Evolutionary conservation across 768 basidiomycete species (phyloP).

Genomic region (Leccinum longicurvipes): DNA sequence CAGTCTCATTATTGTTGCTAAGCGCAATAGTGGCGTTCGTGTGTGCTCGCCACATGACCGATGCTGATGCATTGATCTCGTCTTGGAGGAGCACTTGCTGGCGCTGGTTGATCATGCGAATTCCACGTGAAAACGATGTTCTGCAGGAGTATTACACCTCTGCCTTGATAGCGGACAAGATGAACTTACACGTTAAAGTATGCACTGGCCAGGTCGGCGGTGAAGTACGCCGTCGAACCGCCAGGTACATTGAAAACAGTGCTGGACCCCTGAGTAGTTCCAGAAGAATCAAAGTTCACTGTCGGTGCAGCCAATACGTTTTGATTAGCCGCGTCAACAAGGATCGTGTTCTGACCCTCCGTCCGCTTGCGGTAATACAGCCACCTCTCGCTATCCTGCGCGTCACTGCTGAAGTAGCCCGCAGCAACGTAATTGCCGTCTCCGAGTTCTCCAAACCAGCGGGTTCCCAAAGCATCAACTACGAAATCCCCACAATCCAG

Average conservation of each 20-base stretch:
- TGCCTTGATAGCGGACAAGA: not conserved
- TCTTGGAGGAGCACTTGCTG: conserved; percentile 91
- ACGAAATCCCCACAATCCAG: conserved; percentile 96
- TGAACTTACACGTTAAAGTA: conserved; percentile 67
- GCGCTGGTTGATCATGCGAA: conserved; percentile 78
- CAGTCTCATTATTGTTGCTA: conserved; percentile 52
- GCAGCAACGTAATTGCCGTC: conserved; percentile 77
- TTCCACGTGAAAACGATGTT: conserved; percentile 76
- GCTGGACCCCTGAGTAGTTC: conserved; percentile 79
- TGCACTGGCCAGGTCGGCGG: conserved; percentile 72
- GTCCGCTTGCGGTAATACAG: conserved; percentile 94
- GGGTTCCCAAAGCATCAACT: conserved; percentile 85
- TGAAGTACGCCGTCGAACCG: conserved; percentile 78
- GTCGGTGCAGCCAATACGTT: conserved; percentile 65
- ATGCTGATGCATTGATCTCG: conserved; percentile 63
- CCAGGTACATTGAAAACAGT: conserved; percentile 64
- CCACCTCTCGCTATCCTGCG: conserved; percentile 74
- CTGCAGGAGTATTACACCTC: conserved; percentile 34
- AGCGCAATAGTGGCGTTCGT: conserved; percentile 86
- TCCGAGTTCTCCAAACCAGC: conserved; percentile 95
- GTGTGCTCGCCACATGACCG: conserved; percentile 89
- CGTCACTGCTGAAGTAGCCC: conserved; percentile 75
- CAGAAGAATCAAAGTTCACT: conserved; percentile 47
- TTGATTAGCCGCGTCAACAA: conserved; percentile 78
- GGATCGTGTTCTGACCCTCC: conserved; percentile 94